phyloP scores from a whole-genome alignment of 73 alveolate species.

The Paramecium primaurelia region DNA sequence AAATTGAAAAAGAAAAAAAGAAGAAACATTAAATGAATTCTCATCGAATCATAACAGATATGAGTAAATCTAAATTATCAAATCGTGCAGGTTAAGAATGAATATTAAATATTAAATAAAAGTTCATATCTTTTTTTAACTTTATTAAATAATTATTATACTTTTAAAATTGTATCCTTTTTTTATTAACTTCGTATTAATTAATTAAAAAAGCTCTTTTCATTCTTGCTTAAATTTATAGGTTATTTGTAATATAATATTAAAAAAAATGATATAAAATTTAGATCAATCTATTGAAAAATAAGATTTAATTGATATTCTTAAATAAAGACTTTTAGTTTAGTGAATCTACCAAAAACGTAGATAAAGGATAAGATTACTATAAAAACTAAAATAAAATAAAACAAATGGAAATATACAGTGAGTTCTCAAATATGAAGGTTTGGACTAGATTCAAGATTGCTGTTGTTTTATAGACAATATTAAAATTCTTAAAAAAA shows the following conservation, averaged over 20 bases:
- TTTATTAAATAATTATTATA: neutral
- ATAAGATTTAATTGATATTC: neutral
- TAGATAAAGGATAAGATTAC: neutral
- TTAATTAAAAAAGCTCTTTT: neutral
- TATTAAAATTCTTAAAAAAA: neutral
- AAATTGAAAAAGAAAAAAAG: constrained; percentile 31
- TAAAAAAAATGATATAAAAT: neutral
- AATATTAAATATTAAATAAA: neutral
- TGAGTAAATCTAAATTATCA: neutral
- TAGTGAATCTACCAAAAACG: neutral
- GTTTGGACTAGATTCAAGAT: neutral
- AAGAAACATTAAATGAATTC: constrained; percentile 12
- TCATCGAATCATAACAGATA: neutral
- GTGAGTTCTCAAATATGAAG: neutral
- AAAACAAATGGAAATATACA: neutral
- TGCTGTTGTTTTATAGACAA: neutral
- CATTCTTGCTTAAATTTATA: neutral
- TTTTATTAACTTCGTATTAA: neutral
- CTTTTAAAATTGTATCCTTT: neutral
- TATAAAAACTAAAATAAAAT: neutral
- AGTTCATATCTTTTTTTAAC: neutral
- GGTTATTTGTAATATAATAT: neutral
- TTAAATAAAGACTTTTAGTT: neutral
- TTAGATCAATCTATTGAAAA: neutral
- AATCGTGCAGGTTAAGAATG: neutral